These are phyloP conservation scores for Coffea eugenioides DNA, from an alignment of 257 asterid species.

Conservation along the genomic window DNA sequence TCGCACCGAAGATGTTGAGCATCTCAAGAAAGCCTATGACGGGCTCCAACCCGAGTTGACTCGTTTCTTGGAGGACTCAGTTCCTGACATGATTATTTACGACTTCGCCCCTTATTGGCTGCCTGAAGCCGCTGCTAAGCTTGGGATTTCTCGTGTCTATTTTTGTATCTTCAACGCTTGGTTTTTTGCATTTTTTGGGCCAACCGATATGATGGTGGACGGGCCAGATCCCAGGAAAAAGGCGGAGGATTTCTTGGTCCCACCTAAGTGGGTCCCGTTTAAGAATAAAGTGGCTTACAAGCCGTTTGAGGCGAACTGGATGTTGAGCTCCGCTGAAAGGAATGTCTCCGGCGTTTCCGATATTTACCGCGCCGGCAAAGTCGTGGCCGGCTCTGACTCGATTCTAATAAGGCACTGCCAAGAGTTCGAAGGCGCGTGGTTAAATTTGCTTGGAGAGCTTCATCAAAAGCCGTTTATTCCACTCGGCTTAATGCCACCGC, in stretches of 20 bases:
- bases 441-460: slow-evolving; percentile 1
- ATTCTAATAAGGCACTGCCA: background rate
- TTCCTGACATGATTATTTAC: slow-evolving; percentile 25
- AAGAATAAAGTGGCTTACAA: slow-evolving; percentile 12
- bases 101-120: slow-evolving; percentile 35
- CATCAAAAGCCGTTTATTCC: slow-evolving; percentile 16
- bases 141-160: background rate
- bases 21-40: slow-evolving; percentile 34
- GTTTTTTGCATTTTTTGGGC: background rate
- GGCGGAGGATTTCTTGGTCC: slow-evolving; percentile 9
- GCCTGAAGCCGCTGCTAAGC: background rate
- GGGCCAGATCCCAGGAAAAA: background rate
- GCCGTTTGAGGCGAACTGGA: slow-evolving; percentile 3
- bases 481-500: slow-evolving; percentile 23
- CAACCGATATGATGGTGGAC: background rate
- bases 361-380: background rate
- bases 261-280: slow-evolving; percentile 32
- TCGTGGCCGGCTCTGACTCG: background rate
- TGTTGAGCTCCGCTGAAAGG: background rate
- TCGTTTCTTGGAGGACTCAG: slow-evolving; percentile 11
- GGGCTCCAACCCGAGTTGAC: slow-evolving; percentile 10
- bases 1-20: background rate
- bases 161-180: slow-evolving; percentile 15
- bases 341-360: slow-evolving; percentile 4
- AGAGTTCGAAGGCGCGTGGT: slow-evolving; percentile 17